Evolutionary conservation across 1,284 basidiomycete genomes (phyloP).

Genomic region (Pterulicium gracile): DNA sequence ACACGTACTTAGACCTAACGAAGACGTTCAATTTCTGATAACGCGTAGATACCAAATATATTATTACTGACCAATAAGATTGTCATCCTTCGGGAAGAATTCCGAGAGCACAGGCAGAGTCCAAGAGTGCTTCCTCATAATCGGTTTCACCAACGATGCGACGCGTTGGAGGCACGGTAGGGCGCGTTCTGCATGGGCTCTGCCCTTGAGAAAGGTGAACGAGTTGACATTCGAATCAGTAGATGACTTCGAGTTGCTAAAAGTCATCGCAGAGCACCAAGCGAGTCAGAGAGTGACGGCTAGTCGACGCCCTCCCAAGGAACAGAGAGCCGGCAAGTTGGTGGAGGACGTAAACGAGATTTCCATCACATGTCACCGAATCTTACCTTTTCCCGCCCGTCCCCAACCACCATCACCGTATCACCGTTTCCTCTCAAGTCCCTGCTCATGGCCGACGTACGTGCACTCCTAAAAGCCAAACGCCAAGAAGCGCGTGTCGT

Average conservation of each 20-base stretch:
- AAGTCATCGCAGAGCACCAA: too few relatives aligned
- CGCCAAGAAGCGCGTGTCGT: conserved; percentile 58
- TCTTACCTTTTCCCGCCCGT: not conserved
- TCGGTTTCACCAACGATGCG: conserved; percentile 78
- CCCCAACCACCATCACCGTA: not conserved
- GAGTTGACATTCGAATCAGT: conserved; percentile 44
- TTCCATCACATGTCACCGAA: not conserved
- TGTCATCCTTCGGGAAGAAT: conserved; percentile 72
- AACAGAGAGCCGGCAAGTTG: not conserved
- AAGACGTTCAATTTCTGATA: conserved; percentile 8
- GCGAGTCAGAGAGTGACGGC: too few relatives aligned
- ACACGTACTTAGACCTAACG: conserved; percentile 20
- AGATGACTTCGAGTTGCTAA: conserved; percentile 9
- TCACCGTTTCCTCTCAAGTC: not conserved
- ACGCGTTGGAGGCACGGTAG: conserved; percentile 59
- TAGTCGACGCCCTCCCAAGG: not conserved
- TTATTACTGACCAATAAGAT: conserved; percentile 52
- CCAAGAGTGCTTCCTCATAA: conserved; percentile 80
- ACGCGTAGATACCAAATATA: conserved; percentile 3
- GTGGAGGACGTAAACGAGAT: not conserved
- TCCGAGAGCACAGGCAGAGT: conserved; percentile 73
- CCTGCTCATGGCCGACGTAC: conserved; percentile 53
- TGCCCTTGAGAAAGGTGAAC: conserved; percentile 57
- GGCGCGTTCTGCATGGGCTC: conserved; percentile 49
- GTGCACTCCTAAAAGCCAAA: conserved; percentile 66